Evolutionary conservation across 306 rosid genomes (phyloP), one percentile per base, ranked within the genome.

Genomic region (Trifolium dubium): DNA sequence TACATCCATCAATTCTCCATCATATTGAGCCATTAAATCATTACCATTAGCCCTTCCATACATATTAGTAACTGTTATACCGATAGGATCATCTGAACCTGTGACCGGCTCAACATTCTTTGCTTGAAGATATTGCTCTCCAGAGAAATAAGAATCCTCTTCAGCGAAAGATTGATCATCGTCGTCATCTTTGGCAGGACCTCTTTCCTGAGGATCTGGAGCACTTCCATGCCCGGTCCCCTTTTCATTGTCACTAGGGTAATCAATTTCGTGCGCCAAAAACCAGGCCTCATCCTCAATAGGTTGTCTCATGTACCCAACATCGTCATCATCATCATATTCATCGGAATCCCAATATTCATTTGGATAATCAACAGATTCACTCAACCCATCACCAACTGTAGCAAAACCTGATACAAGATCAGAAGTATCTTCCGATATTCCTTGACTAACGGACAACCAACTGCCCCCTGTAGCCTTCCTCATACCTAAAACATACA

Each of bases 311-410:
- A 84, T 90, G 81, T 95, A 95, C 55, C 99, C 99, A 73, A 90
- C 90, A 47, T 95, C 99, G 0, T 92, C 97, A 2, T 95, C 99
- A 0, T 92, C 99, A 2, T 92, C 99, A 74, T 95, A 95, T 72
- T 95, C 98, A 87, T 95, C 99, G 69, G 99, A 95, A 84, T 95
- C 98, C 99, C 99, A 95, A 79, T 92, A 89, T 73, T 94, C 97
- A 73, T 89, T 91, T 29, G 96, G 96, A 81, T 90, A 95, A 85
- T 90, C 98, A 78, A 88, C 69, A 67, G 96, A 86, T 77, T 88
- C 98, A 83, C 99, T 87, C 82, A 95, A 77, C 50, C 98, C 98
- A 81, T 90, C 97, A 39, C 99, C 98, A 82, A 95, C 76, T 29
- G 99, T 95, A 49, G 99, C 97, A 86, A 92, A 95, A 82, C 99